Evolutionary conservation across 2,329 filamentous ascomycete species (phyloP).

Genomic region (Fusarium sp.): DNA sequence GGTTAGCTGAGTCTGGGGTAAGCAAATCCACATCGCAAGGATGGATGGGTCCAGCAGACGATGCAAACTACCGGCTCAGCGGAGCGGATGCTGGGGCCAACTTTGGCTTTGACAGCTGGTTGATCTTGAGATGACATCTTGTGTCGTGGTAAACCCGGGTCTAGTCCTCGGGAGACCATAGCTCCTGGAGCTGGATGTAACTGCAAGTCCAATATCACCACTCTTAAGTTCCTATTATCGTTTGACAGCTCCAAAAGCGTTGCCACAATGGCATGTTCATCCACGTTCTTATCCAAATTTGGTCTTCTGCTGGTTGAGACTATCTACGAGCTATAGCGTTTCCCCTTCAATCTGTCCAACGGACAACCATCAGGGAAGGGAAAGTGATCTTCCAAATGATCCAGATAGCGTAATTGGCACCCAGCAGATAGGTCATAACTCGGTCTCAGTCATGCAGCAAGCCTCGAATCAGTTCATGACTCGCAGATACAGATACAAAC

Average conservation of each 20-base stretch:
- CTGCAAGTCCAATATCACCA: neutral
- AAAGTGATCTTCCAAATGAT: neutral
- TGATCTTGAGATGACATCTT: neutral
- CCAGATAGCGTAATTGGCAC: neutral
- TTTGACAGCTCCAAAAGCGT: neutral
- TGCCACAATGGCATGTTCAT: neutral
- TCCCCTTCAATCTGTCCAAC: neutral
- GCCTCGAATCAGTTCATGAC: slow-evolving; percentile 42
- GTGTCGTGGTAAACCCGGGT: neutral
- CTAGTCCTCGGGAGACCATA: neutral
- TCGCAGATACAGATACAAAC: slow-evolving; percentile 34
- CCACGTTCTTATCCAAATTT: neutral
- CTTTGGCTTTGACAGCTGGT: neutral
- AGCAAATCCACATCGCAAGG: neutral
- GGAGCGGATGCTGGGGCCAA: neutral
- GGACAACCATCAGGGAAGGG: neutral
- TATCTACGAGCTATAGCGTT: neutral
- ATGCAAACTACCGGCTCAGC: neutral
- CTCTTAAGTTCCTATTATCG: neutral
- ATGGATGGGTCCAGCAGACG: neutral
- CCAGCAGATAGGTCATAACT: slow-evolving; percentile 14
- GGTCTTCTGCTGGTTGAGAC: neutral
- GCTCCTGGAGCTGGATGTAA: neutral
- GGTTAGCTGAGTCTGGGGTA: neutral
- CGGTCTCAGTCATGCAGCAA: slow-evolving; percentile 33